Evolutionary conservation across 2,329 filamentous ascomycete species (phyloP), one percentile per base, ranked within the genome.

Genomic region (Coniella lustricola): DNA sequence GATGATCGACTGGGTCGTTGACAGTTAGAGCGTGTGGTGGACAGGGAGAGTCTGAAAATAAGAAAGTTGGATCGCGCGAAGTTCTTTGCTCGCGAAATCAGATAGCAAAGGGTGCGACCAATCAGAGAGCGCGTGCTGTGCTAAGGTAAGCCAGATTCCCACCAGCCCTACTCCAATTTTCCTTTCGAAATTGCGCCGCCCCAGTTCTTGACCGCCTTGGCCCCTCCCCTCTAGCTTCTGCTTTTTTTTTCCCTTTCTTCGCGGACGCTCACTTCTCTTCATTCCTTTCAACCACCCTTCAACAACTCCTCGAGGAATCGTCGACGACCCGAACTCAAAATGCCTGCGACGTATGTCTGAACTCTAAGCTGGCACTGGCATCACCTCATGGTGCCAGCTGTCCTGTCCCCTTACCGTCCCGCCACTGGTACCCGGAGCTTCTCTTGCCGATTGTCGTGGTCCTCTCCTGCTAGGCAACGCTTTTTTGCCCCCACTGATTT

Each of bases 391-490:
- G 39, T 52, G 44, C 44, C 32, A 50, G 40, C 20, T 37, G 17
- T 40, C 31, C 38, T 20, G 29, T 35, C 39, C 44, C 18, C 10
- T 31, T 17, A 33, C 25, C 38, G 33, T 40, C 63, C 58, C 59
- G 65, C 70, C 25, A 10, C 74, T 71, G 73, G 74, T 74, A 67
- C 72, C 12, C 75, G 70, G 52, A 52, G 49, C 45, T 72, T 65
- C 60, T 64, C 66, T 73, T 71, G 74, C 72, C 81, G 82, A 85
- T 88, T 87, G 84, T 87, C 79, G 81, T 80, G 77, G 85, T 88
- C 82, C 82, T 85, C 82, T 88, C 81, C 48, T 51, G 82, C 85
- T 89, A 82, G 83, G 77, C 44, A 67, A 58, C 68, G 60, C 60
- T 61, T 38, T n/a, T 61, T 62, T 55, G 25, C 25, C 10, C 25